These are phyloP conservation scores for Cryphonectria carpinicola DNA, from an alignment of 2,329 filamentous ascomycete genomes.

Conservation along the genomic window DNA sequence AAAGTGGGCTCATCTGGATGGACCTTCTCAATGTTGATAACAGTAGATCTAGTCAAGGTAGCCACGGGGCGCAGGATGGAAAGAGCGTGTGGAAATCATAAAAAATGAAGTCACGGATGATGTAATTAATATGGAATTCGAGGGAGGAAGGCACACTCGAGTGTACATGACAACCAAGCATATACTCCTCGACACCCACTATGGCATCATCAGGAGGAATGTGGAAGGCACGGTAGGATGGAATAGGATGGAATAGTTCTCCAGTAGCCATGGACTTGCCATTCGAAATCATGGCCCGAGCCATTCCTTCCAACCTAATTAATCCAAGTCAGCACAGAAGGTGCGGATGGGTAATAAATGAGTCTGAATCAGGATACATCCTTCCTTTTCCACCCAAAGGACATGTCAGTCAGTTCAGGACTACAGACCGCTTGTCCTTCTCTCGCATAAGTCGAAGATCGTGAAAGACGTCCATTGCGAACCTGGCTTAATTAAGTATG, in stretches of 20 bases:
- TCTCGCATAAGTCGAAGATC: too few relatives aligned
- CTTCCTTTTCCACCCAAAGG: too few relatives aligned
- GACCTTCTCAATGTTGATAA: neutral
- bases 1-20: neutral
- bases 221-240: neutral
- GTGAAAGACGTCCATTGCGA: too few relatives aligned
- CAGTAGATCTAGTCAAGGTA: neutral
- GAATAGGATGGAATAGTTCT: neutral
- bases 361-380: too few relatives aligned
- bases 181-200: neutral
- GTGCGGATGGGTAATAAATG: too few relatives aligned
- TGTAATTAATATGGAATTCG: neutral
- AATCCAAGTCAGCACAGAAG: too few relatives aligned
- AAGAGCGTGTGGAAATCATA: neutral
- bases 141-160: neutral
- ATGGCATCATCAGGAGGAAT: neutral
- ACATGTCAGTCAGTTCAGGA: too few relatives aligned
- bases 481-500: too few relatives aligned
- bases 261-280: neutral
- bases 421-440: too few relatives aligned
- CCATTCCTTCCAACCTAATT: neutral
- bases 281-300: neutral
- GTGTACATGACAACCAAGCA: neutral
- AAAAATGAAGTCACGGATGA: neutral
- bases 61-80: neutral